Conservation (phyloP, 2,329 filamentous ascomycete species). For the Aspergillaceae sp. region DNA sequence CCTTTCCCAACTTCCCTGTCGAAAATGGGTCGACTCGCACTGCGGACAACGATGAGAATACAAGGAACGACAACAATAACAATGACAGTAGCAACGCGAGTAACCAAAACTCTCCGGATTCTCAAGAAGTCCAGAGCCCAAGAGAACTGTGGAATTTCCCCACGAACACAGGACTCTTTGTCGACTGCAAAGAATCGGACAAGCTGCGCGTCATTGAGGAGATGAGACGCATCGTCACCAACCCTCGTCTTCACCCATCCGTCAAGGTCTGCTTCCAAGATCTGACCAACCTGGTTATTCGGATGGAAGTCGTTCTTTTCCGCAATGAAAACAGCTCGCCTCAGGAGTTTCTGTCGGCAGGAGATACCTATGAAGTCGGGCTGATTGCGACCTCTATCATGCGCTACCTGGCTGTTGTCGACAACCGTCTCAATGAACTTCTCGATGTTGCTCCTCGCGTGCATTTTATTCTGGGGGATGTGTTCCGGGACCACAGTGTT, state of each 20-base stretch:
- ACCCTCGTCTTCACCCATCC: conserved; percentile 5
- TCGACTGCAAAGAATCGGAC: not conserved
- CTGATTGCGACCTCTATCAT: conserved; percentile 9
- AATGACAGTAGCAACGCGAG: not conserved
- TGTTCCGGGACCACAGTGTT: conserved; percentile 4
- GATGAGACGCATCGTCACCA: conserved; percentile 9
- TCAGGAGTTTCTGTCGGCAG: conserved; percentile 2
- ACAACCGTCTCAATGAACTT: conserved; percentile 8
- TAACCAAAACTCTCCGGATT: no score
- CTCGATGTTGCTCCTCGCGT: conserved; percentile 4
- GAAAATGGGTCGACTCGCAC: not conserved
- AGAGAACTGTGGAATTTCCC: not conserved
- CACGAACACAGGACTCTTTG: not conserved
- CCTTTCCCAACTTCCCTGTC: not conserved
- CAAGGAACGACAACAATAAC: not conserved
- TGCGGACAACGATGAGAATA: not conserved
- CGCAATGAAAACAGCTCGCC: conserved; percentile 2
- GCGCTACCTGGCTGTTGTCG: conserved; percentile 8
- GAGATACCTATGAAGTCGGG: conserved; percentile 6
- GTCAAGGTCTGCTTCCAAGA: conserved; percentile 12
- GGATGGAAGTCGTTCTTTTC: conserved; percentile 17
- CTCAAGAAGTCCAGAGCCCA: no score
- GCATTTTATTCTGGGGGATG: conserved; percentile 3
- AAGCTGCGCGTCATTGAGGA: conserved; percentile 8
- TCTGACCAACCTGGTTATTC: conserved; percentile 14